Conservation (phyloP, 352 stramenopile genomes). For the Globisporangium rhizosaccharum region DNA sequence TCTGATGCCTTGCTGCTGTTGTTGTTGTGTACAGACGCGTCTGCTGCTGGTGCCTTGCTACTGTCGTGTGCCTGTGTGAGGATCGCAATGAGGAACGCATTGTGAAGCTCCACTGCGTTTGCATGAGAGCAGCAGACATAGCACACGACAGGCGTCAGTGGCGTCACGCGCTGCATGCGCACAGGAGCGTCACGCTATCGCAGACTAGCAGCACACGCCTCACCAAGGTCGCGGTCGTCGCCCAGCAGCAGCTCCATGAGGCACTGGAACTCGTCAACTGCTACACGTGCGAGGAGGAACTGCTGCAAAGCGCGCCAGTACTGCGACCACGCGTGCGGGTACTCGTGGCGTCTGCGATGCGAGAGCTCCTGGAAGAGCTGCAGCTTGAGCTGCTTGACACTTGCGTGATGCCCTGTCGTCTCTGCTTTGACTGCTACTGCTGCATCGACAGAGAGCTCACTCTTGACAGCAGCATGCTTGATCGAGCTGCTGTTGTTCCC, state of each 20-base stretch:
- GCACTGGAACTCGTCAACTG: constrained; percentile 52
- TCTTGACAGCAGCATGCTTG: too few species aligned
- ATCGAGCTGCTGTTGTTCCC: too few species aligned
- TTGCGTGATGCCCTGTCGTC: neutral
- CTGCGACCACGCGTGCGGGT: constrained; percentile 36
- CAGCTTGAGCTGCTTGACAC: constrained; percentile 43
- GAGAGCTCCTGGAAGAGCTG: constrained; percentile 63
- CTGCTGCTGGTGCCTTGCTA: too few species aligned
- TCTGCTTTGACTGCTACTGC: neutral
- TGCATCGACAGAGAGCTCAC: neutral
- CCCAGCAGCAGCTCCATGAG: constrained; percentile 39
- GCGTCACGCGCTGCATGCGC: too few species aligned
- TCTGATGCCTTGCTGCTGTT: too few species aligned
- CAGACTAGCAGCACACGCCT: too few species aligned
- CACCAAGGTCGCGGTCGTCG: constrained; percentile 31
- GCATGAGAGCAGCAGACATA: neutral
- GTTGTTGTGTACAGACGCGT: too few species aligned
- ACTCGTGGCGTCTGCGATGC: constrained; percentile 17
- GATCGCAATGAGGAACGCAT: constrained; percentile 50
- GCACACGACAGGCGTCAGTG: too few species aligned
- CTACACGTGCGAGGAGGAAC: constrained; percentile 44
- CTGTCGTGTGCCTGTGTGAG: constrained; percentile 28
- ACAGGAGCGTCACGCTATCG: neutral
- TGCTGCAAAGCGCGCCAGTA: constrained; percentile 63
- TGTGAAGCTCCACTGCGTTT: constrained; percentile 41